phyloP scores from a whole-genome alignment of 2,329 filamentous ascomycete genomes.

The Emydomyces testavorans region DNA sequence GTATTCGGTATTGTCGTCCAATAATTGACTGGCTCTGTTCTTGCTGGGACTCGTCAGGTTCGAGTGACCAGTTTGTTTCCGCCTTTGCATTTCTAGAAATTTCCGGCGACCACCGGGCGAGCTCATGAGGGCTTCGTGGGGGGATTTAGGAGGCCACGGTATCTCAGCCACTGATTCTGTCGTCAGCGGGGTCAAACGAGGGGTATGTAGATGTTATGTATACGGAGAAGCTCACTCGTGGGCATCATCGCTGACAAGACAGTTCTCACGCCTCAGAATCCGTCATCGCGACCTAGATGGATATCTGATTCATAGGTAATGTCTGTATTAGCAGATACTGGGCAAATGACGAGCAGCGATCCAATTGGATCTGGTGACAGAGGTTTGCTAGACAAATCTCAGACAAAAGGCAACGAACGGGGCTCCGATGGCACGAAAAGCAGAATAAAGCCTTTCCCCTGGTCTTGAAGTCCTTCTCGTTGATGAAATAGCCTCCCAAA shows the following conservation, averaged over 20 bases:
- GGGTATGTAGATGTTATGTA: neutral
- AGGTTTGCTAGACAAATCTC: neutral
- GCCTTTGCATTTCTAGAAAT: constrained; percentile 56
- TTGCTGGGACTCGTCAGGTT: constrained; percentile 14
- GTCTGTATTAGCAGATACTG: neutral
- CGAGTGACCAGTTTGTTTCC: constrained; percentile 54
- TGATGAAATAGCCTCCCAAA: neutral
- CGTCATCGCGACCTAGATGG: neutral
- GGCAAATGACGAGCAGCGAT: neutral
- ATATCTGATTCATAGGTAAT: neutral
- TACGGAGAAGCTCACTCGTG: constrained; percentile 20
- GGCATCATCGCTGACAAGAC: constrained; percentile 9
- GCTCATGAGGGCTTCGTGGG: constrained; percentile 50
- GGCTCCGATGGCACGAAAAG: neutral
- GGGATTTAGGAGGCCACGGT: constrained; percentile 51
- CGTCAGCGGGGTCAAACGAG: neutral
- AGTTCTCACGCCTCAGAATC: neutral
- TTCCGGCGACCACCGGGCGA: constrained; percentile 70
- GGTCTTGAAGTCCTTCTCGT: neutral
- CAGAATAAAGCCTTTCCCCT: neutral
- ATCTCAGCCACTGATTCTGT: constrained; percentile 16
- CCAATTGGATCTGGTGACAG: neutral
- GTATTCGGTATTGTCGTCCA: constrained; percentile 22
- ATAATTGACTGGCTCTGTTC: constrained; percentile 13
- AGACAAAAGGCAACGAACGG: neutral